A percentile compares a stretch with the other conserved stretches of the same genome.
Conservation (phyloP, 2,329 filamentous ascomycete species). For the Seiridium cupressi region DNA sequence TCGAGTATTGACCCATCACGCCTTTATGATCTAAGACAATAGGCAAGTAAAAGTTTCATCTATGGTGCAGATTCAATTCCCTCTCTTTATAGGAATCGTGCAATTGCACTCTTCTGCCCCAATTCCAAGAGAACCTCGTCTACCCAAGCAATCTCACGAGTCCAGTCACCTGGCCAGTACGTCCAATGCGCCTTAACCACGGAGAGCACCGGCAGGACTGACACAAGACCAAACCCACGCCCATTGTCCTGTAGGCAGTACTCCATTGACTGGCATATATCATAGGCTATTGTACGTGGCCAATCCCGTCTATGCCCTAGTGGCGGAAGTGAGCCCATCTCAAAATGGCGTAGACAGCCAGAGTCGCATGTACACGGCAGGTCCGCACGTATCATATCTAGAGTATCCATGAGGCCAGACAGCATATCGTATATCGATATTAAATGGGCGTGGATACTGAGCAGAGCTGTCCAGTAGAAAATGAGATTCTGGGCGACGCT, state of each 20-base stretch:
- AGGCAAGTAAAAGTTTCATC: too few relatives aligned
- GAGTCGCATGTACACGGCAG: not conserved
- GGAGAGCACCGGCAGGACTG: constrained; percentile 8
- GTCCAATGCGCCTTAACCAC: constrained; percentile 7
- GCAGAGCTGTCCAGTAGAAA: constrained; percentile 15
- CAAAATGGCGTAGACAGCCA: not conserved
- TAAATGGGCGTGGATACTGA: constrained; percentile 14
- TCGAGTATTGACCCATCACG: too few relatives aligned
- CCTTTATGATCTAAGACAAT: too few relatives aligned
- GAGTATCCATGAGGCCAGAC: not conserved
- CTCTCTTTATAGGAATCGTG: not conserved
- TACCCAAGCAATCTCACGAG: constrained; percentile 8
- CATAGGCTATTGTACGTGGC: constrained; percentile 11
- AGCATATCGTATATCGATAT: constrained; percentile 4
- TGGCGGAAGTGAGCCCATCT: not conserved
- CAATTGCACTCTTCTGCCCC: not conserved
- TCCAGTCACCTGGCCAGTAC: not conserved
- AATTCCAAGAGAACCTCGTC: not conserved
- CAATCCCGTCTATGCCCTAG: constrained; percentile 4
- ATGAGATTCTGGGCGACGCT: constrained; percentile 15
- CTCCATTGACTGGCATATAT: constrained; percentile 21
- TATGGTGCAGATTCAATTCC: too few relatives aligned
- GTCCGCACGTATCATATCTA: not conserved
- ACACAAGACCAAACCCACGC: constrained; percentile 15
- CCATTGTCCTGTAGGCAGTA: constrained; percentile 15